Base-by-base conservation (phyloP, 306 rosid species). In the Cyclanthera cordifolia region DNA sequence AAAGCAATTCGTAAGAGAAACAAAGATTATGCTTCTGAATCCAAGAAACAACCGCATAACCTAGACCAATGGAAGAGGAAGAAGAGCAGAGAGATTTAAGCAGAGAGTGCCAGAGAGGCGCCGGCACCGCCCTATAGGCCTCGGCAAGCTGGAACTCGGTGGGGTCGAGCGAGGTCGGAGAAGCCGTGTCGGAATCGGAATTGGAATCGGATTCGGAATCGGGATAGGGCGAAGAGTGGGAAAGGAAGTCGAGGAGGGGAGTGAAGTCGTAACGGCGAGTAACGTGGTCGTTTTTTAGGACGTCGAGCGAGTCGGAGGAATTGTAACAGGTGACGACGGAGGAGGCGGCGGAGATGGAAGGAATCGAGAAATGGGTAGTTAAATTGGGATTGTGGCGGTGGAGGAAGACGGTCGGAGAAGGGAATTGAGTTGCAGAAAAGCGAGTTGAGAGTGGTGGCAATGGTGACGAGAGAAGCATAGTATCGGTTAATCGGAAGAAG, bases 101-200 rank as follows among this genome's bases (percentile, higher is more conserved):
- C 60, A 91, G 92, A 0, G 88, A 81, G 83, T 88, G 97, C 96
- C 97, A 91, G 74, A 87, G 87, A 6, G 96, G 79, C 13, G 95
- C 79, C 1, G 97, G 92, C 5, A 91, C 97, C 3, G 88, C 96
- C 55, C 97, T 85, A 78, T 87, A 91, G 0, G 87, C 68, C 75
- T 91, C 96, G 53, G 96, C 97, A 51, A 91, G 90, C 71, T 79
- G 77, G 71, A 91, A 84, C 78, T 91, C 97, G 25, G 79, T 64
- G 15, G 81, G 86, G 84, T 83, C 83, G 10, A 90, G 93, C 0
- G 88, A 79, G 8, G 86, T 82, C 8, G 96, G 96, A 55, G 95
- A 21, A 17, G 41, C 41, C 41, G 41, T 34, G 41, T 67, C 39
- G 32, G 53, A 51, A 14, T 43, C 55, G 65, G 20, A 59, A 34